These are phyloP conservation scores for Coniochaeta hoffmannii DNA, from an alignment of 2,329 filamentous ascomycete species.

Conservation along the genomic window DNA sequence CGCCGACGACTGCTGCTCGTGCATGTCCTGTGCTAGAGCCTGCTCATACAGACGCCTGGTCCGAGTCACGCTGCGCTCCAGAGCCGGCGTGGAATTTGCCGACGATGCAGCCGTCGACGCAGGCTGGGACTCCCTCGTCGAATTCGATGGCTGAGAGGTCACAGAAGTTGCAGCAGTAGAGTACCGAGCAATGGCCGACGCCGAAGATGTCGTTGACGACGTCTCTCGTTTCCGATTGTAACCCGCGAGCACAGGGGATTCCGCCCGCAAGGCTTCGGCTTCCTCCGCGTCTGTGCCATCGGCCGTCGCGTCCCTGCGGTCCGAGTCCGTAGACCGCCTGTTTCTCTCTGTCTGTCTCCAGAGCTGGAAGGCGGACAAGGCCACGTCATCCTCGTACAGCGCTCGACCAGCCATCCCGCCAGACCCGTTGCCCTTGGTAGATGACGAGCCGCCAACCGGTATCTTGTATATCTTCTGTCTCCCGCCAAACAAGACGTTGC, in stretches of 20 bases:
- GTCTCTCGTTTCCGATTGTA: constrained; percentile 76
- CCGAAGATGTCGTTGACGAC: constrained; percentile 73
- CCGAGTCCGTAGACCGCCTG: constrained; percentile 33
- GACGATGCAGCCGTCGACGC: constrained; percentile 28
- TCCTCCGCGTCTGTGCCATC: constrained; percentile 27
- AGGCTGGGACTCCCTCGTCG: constrained; percentile 43
- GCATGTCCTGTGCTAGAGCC: constrained; percentile 68
- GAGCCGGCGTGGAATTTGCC: constrained; percentile 27
- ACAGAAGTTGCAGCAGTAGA: constrained; percentile 88
- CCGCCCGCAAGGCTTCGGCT: constrained; percentile 35
- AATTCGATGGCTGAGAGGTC: constrained; percentile 59
- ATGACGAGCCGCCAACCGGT: constrained; percentile 37
- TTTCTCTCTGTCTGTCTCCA: constrained; percentile 56
- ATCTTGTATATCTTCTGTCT: constrained; percentile 95
- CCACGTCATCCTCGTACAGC: constrained; percentile 82
- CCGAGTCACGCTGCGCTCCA: constrained; percentile 63
- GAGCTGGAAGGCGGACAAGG: constrained; percentile 75
- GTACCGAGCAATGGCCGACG: constrained; percentile 58
- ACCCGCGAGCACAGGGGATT: constrained; percentile 50
- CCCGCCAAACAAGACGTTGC: constrained; percentile 89
- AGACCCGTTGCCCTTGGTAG: constrained; percentile 29
- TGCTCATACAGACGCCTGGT: constrained; percentile 76
- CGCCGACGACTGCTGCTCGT: constrained; percentile 72
- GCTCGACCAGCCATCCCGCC: constrained; percentile 56
- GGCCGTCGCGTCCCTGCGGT: constrained; percentile 28